Base-by-base conservation (phyloP, 768 basidiomycete genomes). In the Lentinula sp. region DNA sequence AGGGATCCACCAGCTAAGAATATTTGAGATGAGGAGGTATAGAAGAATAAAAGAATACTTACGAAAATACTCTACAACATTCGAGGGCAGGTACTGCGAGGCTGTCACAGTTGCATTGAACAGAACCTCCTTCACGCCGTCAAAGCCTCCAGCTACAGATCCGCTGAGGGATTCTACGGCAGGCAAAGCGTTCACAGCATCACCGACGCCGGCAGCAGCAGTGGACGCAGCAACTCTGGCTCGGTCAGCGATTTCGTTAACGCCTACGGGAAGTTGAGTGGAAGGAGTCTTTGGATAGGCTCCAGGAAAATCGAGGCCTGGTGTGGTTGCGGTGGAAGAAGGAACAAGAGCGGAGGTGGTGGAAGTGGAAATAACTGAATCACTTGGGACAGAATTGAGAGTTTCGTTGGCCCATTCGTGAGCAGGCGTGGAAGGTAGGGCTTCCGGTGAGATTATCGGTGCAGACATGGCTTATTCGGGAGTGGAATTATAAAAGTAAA, bases 51-150 rank as follows among this genome's bases (percentile, higher is more conserved):
- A 3, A 6, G 13, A 16, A 15, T 3, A 64, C 65, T 60, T 46
- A 66, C 65, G 63, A 6, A 66, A 55, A 57, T 66, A 63, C 18
- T 58, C 61, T 6, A 60, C 58, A 6, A 66, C 59, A 12, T 42
- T 46, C 3, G 51, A 48, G 3, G 65, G 66, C n/a, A 70, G 36
- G 46, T 71, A 70, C 20, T 66, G 66, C 37, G 64, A 65, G 1
- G 66, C 69, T 6, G 64, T 64, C 42, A 64, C 65, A 7, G 63
- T 61, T 7, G 65, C 69, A 20, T 61, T 64, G 18, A 57, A 36
- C 13, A 71, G 39, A 4, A 64, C 65, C 28, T 67, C 61, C 62
- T 65, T 64, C 4, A 71, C 65, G 35, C 67, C 65, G 18, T 64
- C 59, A 43, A 66, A 8, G 13, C 45, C 57, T 10, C 32, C 28